phyloP scores from a whole-genome alignment of 1,284 basidiomycete genomes.

The Ustilago nuda region DNA sequence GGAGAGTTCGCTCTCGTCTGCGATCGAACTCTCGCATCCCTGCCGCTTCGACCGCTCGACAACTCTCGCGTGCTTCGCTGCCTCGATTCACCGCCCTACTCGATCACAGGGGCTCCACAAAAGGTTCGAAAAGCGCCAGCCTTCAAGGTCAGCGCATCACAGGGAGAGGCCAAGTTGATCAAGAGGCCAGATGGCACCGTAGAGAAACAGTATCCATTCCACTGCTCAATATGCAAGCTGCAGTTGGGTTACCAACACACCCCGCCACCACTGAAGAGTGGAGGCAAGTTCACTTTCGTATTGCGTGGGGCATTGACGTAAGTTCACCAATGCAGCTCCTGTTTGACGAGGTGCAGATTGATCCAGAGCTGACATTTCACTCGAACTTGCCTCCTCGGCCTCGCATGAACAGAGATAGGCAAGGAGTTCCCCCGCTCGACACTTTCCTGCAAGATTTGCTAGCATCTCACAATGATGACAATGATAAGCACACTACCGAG shows the following conservation, averaged over 20 bases:
- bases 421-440: slow-evolving; percentile 48
- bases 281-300: slow-evolving; percentile 61
- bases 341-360: neutral
- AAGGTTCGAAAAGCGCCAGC: slow-evolving; percentile 38
- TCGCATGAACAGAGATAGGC: slow-evolving; percentile 32
- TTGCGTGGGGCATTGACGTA: slow-evolving; percentile 61
- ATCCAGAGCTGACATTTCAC: slow-evolving; percentile 15
- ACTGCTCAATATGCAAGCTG: slow-evolving; percentile 60
- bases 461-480: neutral
- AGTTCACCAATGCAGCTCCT: slow-evolving; percentile 7
- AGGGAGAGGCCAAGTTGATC: slow-evolving; percentile 45
- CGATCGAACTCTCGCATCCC: slow-evolving; percentile 37
- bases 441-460: slow-evolving; percentile 35
- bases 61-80: slow-evolving; percentile 54
- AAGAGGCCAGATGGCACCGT: slow-evolving; percentile 45
- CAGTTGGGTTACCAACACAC: slow-evolving; percentile 64
- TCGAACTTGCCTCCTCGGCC: neutral
- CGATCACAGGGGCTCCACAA: slow-evolving; percentile 31
- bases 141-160: slow-evolving; percentile 63
- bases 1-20: slow-evolving; percentile 65
- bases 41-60: slow-evolving; percentile 60
- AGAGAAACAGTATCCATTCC: slow-evolving; percentile 61
- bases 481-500: neutral
- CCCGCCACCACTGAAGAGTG: slow-evolving; percentile 64
- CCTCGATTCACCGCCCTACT: slow-evolving; percentile 48